Evolutionary conservation across 2,329 filamentous ascomycete genomes (phyloP).

Genomic region (Graphilbum sp.): DNA sequence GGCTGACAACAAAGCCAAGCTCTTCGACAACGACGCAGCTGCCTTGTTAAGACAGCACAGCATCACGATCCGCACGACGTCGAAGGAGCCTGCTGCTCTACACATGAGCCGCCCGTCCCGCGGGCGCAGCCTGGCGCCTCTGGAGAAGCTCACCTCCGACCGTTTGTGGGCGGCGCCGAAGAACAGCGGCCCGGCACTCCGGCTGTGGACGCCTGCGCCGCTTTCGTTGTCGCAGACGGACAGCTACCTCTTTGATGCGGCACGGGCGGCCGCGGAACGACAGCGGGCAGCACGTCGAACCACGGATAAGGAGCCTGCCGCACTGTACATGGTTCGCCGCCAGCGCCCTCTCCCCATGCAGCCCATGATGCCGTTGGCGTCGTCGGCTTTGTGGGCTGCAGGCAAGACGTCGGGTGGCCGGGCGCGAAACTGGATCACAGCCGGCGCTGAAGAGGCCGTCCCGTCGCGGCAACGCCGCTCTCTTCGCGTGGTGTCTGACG

Average conservation of each 20-base stretch:
- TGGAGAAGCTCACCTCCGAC: slow-evolving; percentile 13
- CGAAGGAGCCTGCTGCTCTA: slow-evolving; percentile 13
- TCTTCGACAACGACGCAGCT: slow-evolving; percentile 6
- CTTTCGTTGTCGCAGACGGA: too few relatives aligned
- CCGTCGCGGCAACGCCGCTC: slow-evolving; percentile 3
- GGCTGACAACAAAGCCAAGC: not conserved
- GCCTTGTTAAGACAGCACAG: not conserved
- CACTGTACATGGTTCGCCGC: slow-evolving; percentile 14
- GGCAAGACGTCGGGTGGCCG: too few relatives aligned
- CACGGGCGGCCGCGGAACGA: too few relatives aligned
- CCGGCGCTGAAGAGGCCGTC: too few relatives aligned
- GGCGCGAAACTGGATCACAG: slow-evolving; percentile 15
- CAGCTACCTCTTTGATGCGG: not conserved
- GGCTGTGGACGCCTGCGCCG: not conserved
- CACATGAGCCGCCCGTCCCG: slow-evolving; percentile 15
- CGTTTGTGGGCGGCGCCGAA: slow-evolving; percentile 11
- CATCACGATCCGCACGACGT: slow-evolving; percentile 8
- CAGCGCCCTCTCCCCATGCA: not conserved
- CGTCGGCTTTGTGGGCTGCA: slow-evolving; percentile 13
- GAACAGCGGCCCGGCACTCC: too few relatives aligned
- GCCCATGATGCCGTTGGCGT: slow-evolving; percentile 7
- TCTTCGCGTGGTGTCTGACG: slow-evolving; percentile 4
- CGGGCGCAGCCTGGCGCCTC: slow-evolving; percentile 10
- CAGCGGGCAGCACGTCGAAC: not conserved
- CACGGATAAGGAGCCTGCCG: slow-evolving; percentile 10